A percentile compares a stretch with the other conserved stretches of the same genome.
Conservation (phyloP, 148 eudicot genomes). For the Diospyros kaki region DNA sequence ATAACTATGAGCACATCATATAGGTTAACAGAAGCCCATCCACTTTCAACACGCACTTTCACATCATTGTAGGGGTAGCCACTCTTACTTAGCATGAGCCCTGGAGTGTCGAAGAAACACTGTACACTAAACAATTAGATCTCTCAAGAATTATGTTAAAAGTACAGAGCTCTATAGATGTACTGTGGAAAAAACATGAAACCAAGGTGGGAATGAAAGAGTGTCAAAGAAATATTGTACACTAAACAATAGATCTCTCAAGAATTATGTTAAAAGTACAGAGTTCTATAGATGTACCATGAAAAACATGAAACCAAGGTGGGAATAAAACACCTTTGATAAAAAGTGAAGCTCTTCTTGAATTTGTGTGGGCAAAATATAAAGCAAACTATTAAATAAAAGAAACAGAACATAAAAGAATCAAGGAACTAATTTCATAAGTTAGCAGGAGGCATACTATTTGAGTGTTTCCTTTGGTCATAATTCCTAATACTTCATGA, state of each 20-base stretch:
- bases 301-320: constrained; percentile 3
- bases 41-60: constrained; percentile 70
- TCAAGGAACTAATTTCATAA: neutral
- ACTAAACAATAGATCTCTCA: constrained; percentile 18
- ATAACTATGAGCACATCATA: constrained; percentile 86
- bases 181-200: constrained; percentile 1
- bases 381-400: neutral
- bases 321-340: neutral
- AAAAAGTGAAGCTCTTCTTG: neutral
- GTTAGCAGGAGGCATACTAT: constrained; percentile 48
- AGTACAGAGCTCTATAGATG: constrained; percentile 11
- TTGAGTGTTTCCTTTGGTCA: constrained; percentile 87
- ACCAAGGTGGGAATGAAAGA: constrained; percentile 16
- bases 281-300: constrained; percentile 7
- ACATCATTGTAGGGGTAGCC: constrained; percentile 64
- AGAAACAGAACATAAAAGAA: neutral
- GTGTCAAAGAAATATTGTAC: constrained; percentile 96
- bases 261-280: neutral
- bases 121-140: constrained; percentile 32
- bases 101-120: constrained; percentile 99
- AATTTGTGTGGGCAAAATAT: neutral
- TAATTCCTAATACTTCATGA: constrained; percentile 88
- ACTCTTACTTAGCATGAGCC: constrained; percentile 66
- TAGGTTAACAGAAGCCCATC: constrained; percentile 74
- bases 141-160: neutral